A percentile compares a stretch with the other conserved stretches of the same genome.
These are phyloP conservation scores for Gynostemma pentaphyllum DNA, from an alignment of 306 rosid genomes.

Conservation along the genomic window DNA sequence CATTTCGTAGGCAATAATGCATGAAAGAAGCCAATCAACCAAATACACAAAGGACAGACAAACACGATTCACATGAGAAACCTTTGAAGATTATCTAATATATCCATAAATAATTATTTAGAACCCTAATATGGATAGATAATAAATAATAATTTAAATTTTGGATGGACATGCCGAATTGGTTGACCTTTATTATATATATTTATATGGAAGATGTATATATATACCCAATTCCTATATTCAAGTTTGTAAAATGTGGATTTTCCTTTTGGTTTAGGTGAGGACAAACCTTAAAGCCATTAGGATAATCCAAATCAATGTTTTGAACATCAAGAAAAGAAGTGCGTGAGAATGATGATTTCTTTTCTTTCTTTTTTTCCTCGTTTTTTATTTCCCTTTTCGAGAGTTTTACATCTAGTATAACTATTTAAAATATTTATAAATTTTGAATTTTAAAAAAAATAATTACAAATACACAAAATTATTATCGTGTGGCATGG, in stretches of 20 bases:
- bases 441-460: no score
- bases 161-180: conserved; percentile 5
- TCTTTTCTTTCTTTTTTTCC: no score
- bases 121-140: background rate
- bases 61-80: conserved; percentile 5
- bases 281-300: background rate
- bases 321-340: no score
- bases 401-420: no score
- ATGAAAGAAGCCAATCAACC: background rate
- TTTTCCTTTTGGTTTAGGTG: background rate
- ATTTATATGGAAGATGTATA: background rate
- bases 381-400: no score
- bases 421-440: no score
- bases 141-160: background rate
- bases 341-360: no score
- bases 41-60: background rate
- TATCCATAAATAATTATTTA: background rate
- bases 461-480: no score
- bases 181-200: conserved; percentile 3
- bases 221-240: background rate
- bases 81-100: background rate
- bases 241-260: background rate
- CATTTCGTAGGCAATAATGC: no score
- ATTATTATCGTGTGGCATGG: no score
- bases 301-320: no score